phyloP scores from a whole-genome alignment of 345 rosid species.

The Streptanthus diversifolius region DNA sequence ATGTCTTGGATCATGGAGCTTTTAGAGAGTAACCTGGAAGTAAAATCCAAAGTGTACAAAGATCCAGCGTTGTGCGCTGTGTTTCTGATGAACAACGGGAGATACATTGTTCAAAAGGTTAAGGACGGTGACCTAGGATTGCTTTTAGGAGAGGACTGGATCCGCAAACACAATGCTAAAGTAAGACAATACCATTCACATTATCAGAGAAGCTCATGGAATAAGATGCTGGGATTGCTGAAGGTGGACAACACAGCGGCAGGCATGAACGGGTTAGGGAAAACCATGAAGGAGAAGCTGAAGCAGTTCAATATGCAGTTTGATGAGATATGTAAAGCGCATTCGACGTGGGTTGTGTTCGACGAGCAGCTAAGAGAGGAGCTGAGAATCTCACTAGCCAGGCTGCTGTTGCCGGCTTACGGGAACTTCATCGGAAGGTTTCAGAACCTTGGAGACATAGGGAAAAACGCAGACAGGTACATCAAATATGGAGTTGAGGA shows the following conservation, averaged over 20 bases:
- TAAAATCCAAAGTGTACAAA: constrained; percentile 68
- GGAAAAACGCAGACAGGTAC: constrained; percentile 47
- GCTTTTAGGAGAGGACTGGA: constrained; percentile 82
- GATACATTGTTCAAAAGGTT: constrained; percentile 84
- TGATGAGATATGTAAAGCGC: constrained; percentile 52
- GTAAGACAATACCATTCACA: constrained; percentile 49
- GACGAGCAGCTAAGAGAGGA: constrained; percentile 77
- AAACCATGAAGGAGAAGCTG: constrained; percentile 58
- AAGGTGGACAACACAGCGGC: constrained; percentile 45
- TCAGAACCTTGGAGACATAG: constrained; percentile 52
- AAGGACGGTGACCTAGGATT: constrained; percentile 63
- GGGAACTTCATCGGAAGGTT: constrained; percentile 52
- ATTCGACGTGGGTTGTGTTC: constrained; percentile 52
- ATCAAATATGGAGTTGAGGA: constrained; percentile 50
- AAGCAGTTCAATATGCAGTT: constrained; percentile 50
- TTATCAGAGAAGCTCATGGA: constrained; percentile 80
- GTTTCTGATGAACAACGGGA: constrained; percentile 84
- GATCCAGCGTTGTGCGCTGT: constrained; percentile 60
- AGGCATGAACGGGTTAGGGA: constrained; percentile 40
- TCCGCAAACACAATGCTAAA: constrained; percentile 73
- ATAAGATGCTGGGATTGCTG: constrained; percentile 51
- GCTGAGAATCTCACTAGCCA: constrained; percentile 43
- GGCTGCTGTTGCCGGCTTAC: constrained; percentile 55
- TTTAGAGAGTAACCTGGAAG: constrained; percentile 83
- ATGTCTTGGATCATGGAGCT: constrained; percentile 94